phyloP scores from a whole-genome alignment of 1,139 yeast species.

The Geotrichum aggregatum region DNA sequence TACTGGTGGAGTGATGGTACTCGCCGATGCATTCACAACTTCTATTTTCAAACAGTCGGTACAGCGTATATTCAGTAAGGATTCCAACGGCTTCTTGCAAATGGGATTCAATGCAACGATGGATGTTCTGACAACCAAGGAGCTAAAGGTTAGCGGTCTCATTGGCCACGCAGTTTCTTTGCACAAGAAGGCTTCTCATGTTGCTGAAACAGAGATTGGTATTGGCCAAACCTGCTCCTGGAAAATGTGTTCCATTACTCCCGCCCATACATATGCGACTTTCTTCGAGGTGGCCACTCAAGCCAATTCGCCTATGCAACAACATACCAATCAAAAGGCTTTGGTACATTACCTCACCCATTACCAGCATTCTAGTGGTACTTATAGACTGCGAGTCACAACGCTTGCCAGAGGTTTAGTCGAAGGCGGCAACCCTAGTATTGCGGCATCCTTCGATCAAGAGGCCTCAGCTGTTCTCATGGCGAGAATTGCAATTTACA shows the following conservation, averaged over 20 bases:
- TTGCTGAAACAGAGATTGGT: conserved; percentile 91
- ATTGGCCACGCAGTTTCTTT: conserved; percentile 68
- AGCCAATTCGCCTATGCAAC: conserved; percentile 60
- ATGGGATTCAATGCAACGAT: conserved; percentile 69
- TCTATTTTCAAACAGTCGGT: conserved; percentile 90
- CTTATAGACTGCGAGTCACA: conserved; percentile 45
- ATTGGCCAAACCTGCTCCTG: conserved; percentile 88
- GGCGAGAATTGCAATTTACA: conserved; percentile 53
- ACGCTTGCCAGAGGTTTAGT: conserved; percentile 37
- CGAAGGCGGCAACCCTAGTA: conserved; percentile 29
- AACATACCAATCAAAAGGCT: conserved; percentile 35
- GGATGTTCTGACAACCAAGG: conserved; percentile 79
- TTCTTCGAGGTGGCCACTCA: conserved; percentile 74
- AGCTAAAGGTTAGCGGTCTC: conserved; percentile 80
- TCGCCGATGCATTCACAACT: conserved; percentile 90
- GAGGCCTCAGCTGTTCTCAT: conserved; percentile 64
- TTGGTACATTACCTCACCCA: conserved; percentile 64
- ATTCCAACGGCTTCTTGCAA: conserved; percentile 70
- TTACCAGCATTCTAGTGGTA: conserved; percentile 54
- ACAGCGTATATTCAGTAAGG: conserved; percentile 74
- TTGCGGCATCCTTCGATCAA: conserved; percentile 53
- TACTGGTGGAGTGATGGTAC: conserved; percentile 84
- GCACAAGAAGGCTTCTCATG: conserved; percentile 49
- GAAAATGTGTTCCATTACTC: conserved; percentile 78
- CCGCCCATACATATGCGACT: conserved; percentile 79